A percentile compares a stretch with the other conserved stretches of the same genome.
These are phyloP conservation scores for Neurospora crassa DNA, from an alignment of 2,329 filamentous ascomycete species.

Conservation along the genomic window DNA sequence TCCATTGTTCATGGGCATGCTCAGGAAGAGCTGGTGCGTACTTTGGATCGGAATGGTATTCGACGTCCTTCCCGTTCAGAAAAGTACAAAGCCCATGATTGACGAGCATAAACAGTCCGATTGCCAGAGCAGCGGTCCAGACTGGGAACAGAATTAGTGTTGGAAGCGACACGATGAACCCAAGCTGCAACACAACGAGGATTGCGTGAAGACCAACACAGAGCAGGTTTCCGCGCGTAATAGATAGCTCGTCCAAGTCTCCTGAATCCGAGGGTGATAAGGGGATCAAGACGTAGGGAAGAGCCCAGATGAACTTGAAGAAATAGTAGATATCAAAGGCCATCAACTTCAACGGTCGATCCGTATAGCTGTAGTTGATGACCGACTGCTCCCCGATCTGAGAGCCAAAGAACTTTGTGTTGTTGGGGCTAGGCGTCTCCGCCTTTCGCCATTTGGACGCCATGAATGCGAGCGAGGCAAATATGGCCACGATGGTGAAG, in stretches of 20 bases:
- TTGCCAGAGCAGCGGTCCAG: slow-evolving; percentile 33
- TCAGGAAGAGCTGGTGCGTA: slow-evolving; percentile 39
- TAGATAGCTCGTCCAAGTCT: slow-evolving; percentile 54
- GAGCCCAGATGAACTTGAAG: slow-evolving; percentile 42
- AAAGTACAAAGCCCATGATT: slow-evolving; percentile 43
- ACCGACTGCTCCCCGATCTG: slow-evolving; percentile 48
- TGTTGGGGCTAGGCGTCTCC: slow-evolving; percentile 1
- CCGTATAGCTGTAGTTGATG: slow-evolving; percentile 53
- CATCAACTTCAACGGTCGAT: slow-evolving; percentile 41
- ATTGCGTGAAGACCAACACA: slow-evolving; percentile 48
- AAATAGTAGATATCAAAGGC: slow-evolving; percentile 45
- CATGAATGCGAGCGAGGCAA: background rate
- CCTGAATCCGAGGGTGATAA: slow-evolving; percentile 41
- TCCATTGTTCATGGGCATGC: slow-evolving; percentile 60
- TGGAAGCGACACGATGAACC: slow-evolving; percentile 51
- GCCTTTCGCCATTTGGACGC: slow-evolving; percentile 1
- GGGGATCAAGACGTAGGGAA: slow-evolving; percentile 55
- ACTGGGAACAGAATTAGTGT: slow-evolving; percentile 37
- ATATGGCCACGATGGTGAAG: background rate
- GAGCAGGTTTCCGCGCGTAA: slow-evolving; percentile 45
- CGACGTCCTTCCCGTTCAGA: slow-evolving; percentile 41
- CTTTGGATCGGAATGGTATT: slow-evolving; percentile 42
- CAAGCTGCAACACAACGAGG: slow-evolving; percentile 48
- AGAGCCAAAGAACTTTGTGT: slow-evolving; percentile 46
- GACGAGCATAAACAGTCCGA: slow-evolving; percentile 35